Base-by-base conservation (phyloP, 345 rosid species). In the Pistacia integerrima region DNA sequence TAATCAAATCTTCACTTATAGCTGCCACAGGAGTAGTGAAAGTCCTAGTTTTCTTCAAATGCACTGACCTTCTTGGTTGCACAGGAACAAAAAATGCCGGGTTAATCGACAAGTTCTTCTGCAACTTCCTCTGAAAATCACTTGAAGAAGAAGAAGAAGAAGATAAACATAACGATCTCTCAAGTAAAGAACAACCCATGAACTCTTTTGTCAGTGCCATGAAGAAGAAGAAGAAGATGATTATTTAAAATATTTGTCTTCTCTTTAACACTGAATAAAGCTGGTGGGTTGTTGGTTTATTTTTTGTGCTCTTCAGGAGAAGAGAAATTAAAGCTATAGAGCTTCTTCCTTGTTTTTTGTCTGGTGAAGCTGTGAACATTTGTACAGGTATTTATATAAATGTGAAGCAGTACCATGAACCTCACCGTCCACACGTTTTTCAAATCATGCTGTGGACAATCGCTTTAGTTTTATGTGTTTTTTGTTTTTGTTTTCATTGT, bases 351-450 rank as follows among this genome's bases (percentile, higher is more conserved):
- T 41, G n/a, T 41, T 41, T 6, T 8, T 41, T 5, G 22, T 22
- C 0, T 22, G 6, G 8, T 41, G 46, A 8, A 6, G 46, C 33
- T 30, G 46, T 5, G 46, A 41, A 9, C 0, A 8, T 7, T 20
- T 11, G 22, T 22, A 4, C 41, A 17, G n/a, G 20, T 41, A 67
- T 63, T 48, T 16, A 66, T 4, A 62, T 4, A 41, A 12, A 8
- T 4, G 33, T 6, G 46, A 41, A 41, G 46, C 8, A 41, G 33
- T 0, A 5, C 1, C 8, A 41, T 41, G 46, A 41, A 8, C 35
- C 54, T 17, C 85, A 76, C 87, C 89, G 92, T 78, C 94, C 92
- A 90, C 98, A 92, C 98, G 95, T 94, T 91, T 91, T 87, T 79
- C 69, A 69, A 75, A 76, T 75, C 82, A 46, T 63, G 0, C 25